Percentiles rank a stretch among this genome's conserved stretches.
Conservation (phyloP, 306 rosid species). For the Quercus dentata region DNA sequence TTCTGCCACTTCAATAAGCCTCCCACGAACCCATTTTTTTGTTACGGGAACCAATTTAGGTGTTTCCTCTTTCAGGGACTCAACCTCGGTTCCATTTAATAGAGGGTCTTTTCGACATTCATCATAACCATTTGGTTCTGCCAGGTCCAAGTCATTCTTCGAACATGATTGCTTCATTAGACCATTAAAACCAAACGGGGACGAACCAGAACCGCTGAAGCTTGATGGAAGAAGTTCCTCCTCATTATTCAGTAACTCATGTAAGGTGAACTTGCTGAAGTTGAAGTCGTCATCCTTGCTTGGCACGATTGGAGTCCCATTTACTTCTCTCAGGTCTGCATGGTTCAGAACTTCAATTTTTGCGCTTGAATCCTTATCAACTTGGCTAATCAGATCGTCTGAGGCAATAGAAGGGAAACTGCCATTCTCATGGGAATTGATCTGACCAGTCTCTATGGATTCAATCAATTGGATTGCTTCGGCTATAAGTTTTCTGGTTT, state of each 20-base stretch:
- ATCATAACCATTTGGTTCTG: constrained; percentile 28
- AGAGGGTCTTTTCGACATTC: constrained; percentile 28
- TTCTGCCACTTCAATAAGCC: constrained; percentile 68
- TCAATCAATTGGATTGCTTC: constrained; percentile 80
- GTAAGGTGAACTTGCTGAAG: constrained; percentile 38
- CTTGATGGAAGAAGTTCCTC: constrained; percentile 28
- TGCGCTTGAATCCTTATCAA: constrained; percentile 14
- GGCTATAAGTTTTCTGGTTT: constrained; percentile 89
- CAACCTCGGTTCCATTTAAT: constrained; percentile 33
- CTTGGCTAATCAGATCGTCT: constrained; percentile 22
- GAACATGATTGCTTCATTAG: constrained; percentile 24
- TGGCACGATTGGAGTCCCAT: constrained; percentile 44
- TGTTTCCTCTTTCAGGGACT: constrained; percentile 32
- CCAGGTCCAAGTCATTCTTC: constrained; percentile 9
- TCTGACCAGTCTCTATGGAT: constrained; percentile 46
- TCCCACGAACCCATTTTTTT: constrained; percentile 88
- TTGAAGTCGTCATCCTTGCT: constrained; percentile 30
- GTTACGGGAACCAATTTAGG: constrained; percentile 31
- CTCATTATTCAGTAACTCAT: constrained; percentile 41
- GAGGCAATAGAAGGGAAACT: constrained; percentile 32
- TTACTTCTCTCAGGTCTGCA: constrained; percentile 36
- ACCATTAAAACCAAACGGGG: constrained; percentile 35
- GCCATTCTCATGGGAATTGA: constrained; percentile 24
- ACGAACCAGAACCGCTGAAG: constrained; percentile 31
- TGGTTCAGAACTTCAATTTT: constrained; percentile 23